Evolutionary conservation across 371 early-diverging fungal species (phyloP), one percentile per base, ranked within the genome.

Genomic region (Circinella umbellata): DNA sequence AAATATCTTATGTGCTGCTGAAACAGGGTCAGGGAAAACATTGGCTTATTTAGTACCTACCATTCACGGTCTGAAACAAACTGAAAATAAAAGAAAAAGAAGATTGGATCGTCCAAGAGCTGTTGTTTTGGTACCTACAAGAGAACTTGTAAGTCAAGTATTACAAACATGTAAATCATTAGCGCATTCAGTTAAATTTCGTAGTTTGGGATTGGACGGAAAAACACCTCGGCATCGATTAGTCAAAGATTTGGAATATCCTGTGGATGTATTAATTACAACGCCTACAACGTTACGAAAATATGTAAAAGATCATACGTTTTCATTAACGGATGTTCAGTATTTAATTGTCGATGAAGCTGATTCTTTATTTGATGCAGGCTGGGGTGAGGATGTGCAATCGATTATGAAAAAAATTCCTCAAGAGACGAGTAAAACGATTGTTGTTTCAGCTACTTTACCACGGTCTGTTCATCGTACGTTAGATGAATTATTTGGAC

Each of bases 21-120:
- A 96, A 71, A 99, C 99, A 0, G 99, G 99, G 18, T 94, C 96
- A 1, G 99, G 99, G n/a, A 99, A 99, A 82, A 99, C 99, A 0
- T 85, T 98, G 27, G 94, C 99, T 3, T 99, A 97, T 75, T 84
- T 99, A 47, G 71, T 98, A 36, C 99, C 99, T 0, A 87, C 93
- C 2, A 79, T 94, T 37, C 84, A 92, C 34, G 78, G 80, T 85
- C 89, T 89, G 73, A 97, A 90, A 68, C 51, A 53, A 8, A 82
- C 88, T 86, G 96, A 79, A 87, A 42, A 42, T 42, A 42, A 11
- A 9, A 94, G 78, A 64, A 82, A 69, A 82, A 71, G 89, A 61
- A 81, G 83, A 49, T 74, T 85, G 20, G 82, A 89, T 38, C 73
- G 66, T 20, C 96, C 97, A 4, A 88, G 94, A 17, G 92, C 94